These are phyloP conservation scores for Trichoderma semiorbis DNA, from an alignment of 2,329 filamentous ascomycete genomes.

Conservation along the genomic window DNA sequence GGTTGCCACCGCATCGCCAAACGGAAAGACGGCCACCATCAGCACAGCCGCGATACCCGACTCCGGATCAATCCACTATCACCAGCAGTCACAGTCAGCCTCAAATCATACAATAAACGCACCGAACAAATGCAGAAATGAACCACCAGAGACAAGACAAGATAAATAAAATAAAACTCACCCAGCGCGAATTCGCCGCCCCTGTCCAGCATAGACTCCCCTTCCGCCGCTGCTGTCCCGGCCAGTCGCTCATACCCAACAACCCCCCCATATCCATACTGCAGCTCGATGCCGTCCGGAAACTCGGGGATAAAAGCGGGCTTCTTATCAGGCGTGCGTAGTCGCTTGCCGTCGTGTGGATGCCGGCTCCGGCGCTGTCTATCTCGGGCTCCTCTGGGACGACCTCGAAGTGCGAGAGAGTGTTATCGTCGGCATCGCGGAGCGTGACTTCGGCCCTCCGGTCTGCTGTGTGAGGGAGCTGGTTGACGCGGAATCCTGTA, in stretches of 20 bases:
- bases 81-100: not conserved
- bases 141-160: not conserved
- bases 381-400: slow-evolving; percentile 31
- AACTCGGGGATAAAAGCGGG: slow-evolving; percentile 37
- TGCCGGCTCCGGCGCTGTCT: slow-evolving; percentile 43
- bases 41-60: slow-evolving; percentile 40
- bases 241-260: slow-evolving; percentile 38
- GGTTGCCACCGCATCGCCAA: slow-evolving; percentile 35
- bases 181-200: slow-evolving; percentile 41
- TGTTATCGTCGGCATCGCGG: slow-evolving; percentile 21
- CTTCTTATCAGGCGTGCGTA: slow-evolving; percentile 30
- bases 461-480: slow-evolving; percentile 24
- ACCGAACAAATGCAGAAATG: not conserved
- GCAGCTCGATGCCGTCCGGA: slow-evolving; percentile 29
- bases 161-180: slow-evolving; percentile 26
- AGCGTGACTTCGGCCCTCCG: slow-evolving; percentile 24
- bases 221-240: slow-evolving; percentile 40
- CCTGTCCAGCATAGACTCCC: slow-evolving; percentile 46
- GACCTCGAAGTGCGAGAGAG: not conserved
- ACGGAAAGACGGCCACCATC: slow-evolving; percentile 38
- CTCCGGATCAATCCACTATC: slow-evolving; percentile 36
- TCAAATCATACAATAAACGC: not conserved
- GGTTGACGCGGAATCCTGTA: slow-evolving; percentile 36
- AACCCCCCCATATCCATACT: slow-evolving; percentile 40
- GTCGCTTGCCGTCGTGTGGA: slow-evolving; percentile 41